Percentiles rank a stretch among this genome's conserved stretches.
phyloP scores from a whole-genome alignment of 208 protist species.

The Borovskyia barvae region DNA sequence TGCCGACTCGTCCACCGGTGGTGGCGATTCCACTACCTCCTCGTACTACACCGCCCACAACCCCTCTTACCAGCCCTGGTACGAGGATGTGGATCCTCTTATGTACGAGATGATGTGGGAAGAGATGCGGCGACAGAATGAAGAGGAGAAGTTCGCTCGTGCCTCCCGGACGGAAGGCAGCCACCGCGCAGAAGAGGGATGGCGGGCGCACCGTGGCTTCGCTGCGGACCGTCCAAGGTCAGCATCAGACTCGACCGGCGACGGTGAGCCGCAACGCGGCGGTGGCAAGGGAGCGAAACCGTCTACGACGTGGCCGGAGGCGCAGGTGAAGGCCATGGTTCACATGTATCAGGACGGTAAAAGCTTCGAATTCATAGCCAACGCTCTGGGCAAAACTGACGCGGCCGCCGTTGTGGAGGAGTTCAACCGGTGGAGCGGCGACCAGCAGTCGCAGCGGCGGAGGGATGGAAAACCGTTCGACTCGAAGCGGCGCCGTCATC shows the following conservation, averaged over 20 bases:
- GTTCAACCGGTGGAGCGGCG: conserved; percentile 85
- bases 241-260: background rate
- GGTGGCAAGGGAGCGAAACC: conserved; percentile 16
- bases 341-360: conserved; percentile 92
- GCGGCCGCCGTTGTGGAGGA: conserved; percentile 59
- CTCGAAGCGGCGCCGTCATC: conserved; percentile 2
- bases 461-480: conserved; percentile 5
- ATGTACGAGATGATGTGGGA: conserved; percentile 92
- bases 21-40: conserved; percentile 4
- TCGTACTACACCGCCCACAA: conserved; percentile 53
- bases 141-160: conserved; percentile 33
- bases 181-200: conserved; percentile 6
- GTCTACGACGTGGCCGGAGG: conserved; percentile 72
- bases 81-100: conserved; percentile 82
- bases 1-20: background rate
- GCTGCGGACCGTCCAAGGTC: conserved; percentile 3
- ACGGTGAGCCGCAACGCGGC: conserved; percentile 8
- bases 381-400: conserved; percentile 69
- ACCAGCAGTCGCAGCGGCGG: conserved; percentile 36
- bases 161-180: conserved; percentile 21
- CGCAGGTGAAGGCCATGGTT: conserved; percentile 71
- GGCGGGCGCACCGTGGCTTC: conserved; percentile 12
- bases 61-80: conserved; percentile 66
- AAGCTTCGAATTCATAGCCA: conserved; percentile 91
- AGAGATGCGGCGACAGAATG: conserved; percentile 81